phyloP scores from a whole-genome alignment of 345 rosid genomes.

The Pistacia integerrima region DNA sequence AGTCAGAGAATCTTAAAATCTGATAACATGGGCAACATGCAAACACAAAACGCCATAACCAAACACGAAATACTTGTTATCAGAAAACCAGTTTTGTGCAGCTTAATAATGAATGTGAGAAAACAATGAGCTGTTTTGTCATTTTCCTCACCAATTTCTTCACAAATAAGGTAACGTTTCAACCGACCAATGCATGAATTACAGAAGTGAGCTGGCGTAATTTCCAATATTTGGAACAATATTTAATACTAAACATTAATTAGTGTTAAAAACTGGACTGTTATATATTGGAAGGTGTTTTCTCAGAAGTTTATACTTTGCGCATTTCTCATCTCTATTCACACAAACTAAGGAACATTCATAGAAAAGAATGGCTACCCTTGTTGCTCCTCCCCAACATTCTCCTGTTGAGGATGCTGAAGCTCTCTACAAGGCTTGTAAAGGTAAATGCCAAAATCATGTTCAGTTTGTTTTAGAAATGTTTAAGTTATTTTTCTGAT shows the following conservation, averaged over 20 bases:
- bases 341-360: background rate
- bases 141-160: background rate
- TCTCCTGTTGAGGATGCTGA: slow-evolving; percentile 35
- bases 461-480: too few species aligned
- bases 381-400: slow-evolving; percentile 14
- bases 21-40: background rate
- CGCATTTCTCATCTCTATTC: background rate
- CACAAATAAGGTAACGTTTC: background rate
- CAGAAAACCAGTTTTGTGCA: background rate
- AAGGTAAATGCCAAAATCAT: slow-evolving; percentile 22
- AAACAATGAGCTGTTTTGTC: background rate
- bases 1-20: background rate
- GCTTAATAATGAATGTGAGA: background rate
- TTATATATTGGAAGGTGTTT: background rate
- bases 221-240: background rate
- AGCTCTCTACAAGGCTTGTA: slow-evolving; percentile 30
- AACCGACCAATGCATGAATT: background rate
- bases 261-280: background rate
- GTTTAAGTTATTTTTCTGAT: too few species aligned
- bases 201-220: slow-evolving; percentile 1
- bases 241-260: background rate
- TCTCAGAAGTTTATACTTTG: too few species aligned
- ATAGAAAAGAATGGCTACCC: slow-evolving; percentile 20
- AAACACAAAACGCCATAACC: background rate
- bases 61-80: background rate